Conservation (phyloP, 2,329 filamentous ascomycete genomes). For the Zymoseptoria pseudotritici region DNA sequence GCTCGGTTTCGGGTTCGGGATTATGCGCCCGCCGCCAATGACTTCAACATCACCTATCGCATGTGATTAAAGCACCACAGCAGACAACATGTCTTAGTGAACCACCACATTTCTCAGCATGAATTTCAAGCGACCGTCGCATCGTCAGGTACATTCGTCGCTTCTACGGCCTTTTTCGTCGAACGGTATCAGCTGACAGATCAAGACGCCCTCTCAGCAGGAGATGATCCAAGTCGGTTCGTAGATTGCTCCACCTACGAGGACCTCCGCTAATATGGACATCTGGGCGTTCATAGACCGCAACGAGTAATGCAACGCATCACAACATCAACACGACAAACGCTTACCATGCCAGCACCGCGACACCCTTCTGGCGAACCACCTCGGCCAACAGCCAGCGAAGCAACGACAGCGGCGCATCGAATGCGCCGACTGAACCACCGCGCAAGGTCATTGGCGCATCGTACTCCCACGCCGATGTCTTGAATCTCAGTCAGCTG, state of each 20-base stretch:
- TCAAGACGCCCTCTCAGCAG: conserved; percentile 41
- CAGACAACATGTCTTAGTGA: not conserved
- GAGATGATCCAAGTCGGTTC: conserved; percentile 99
- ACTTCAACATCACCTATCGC: not conserved
- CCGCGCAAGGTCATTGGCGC: conserved; percentile 73
- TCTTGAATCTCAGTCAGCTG: conserved; percentile 79
- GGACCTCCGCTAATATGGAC: conserved; percentile 10
- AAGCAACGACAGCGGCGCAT: conserved; percentile 39
- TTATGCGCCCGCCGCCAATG: too few relatives aligned
- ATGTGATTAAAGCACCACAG: not conserved
- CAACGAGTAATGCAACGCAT: conserved; percentile 21
- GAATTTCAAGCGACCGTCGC: conserved; percentile 37
- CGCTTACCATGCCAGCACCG: conserved; percentile 50
- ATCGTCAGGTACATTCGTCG: conserved; percentile 29
- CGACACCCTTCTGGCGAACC: conserved; percentile 80
- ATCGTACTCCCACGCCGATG: conserved; percentile 92
- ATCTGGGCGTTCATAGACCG: conserved; percentile 29
- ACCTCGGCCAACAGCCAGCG: conserved; percentile 41
- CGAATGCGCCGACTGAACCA: conserved; percentile 42
- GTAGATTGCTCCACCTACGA: conserved; percentile 36
- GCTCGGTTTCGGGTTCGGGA: too few relatives aligned
- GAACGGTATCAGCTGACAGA: not conserved
- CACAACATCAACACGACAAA: not conserved
- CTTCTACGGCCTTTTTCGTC: not conserved
- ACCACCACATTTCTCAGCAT: conserved; percentile 22